Conservation (phyloP, 345 rosid genomes). For the Dimocarpus longan region DNA sequence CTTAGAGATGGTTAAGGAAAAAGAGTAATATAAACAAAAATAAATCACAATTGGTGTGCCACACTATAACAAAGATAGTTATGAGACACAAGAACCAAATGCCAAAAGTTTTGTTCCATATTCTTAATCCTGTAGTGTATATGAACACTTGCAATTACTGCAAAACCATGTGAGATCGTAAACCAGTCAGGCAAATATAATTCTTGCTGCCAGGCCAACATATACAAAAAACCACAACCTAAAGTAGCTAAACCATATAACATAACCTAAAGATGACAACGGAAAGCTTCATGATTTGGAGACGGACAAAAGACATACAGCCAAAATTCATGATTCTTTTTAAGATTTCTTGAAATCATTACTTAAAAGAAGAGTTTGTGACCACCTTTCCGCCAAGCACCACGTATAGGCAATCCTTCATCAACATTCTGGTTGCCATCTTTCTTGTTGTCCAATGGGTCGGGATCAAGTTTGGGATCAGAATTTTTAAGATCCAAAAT, state of each 20-base stretch:
- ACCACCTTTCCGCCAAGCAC: conserved; percentile 78
- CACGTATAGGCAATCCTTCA: conserved; percentile 52
- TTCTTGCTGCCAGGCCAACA: not conserved
- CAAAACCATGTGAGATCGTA: not conserved
- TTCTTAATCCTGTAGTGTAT: conserved; percentile 7
- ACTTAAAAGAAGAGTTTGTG: conserved; percentile 52
- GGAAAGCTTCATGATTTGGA: not conserved
- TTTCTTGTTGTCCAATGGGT: conserved; percentile 24
- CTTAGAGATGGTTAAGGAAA: not conserved
- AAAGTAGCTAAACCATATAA: not conserved
- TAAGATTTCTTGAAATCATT: not conserved
- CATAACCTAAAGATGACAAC: not conserved
- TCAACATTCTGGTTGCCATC: conserved; percentile 34
- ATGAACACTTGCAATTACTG: conserved; percentile 3
- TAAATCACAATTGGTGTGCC: no score
- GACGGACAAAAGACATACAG: not conserved
- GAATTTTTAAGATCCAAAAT: conserved; percentile 49
- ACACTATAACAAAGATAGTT: not conserved
- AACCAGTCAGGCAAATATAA: not conserved
- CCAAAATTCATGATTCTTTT: not conserved
- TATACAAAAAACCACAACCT: not conserved
- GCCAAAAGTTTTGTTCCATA: not conserved
- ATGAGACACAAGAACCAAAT: not conserved
- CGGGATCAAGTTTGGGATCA: conserved; percentile 43
- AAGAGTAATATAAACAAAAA: not conserved